Evolutionary conservation across 192 early-diverging fungal species (phyloP).

Genomic region (Helicostylum pulchrum): DNA sequence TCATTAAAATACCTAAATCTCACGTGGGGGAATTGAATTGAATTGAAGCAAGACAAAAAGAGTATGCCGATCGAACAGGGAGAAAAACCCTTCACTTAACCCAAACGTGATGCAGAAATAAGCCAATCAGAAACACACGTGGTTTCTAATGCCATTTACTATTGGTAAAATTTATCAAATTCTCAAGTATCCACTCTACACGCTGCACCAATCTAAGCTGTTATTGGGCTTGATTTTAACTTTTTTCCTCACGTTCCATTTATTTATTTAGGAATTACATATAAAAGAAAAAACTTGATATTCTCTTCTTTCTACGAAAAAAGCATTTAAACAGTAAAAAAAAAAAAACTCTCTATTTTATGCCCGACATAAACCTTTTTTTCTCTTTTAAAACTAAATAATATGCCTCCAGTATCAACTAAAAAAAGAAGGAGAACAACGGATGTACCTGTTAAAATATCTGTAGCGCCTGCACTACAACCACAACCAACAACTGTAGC

Average conservation of each 20-base stretch:
- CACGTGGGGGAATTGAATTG: too few relatives aligned
- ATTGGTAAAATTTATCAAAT: conserved; percentile 11
- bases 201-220: conserved; percentile 6
- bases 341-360: too few relatives aligned
- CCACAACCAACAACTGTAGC: background rate
- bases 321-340: too few relatives aligned
- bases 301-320: background rate
- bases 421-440: background rate
- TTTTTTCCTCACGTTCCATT: background rate
- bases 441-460: background rate
- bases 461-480: background rate
- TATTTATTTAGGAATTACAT: background rate
- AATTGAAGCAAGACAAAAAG: too few relatives aligned
- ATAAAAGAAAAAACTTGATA: background rate
- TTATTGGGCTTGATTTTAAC: conserved; percentile 6
- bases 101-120: conserved; percentile 14
- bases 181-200: conserved; percentile 1
- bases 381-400: background rate
- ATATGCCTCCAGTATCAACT: conserved; percentile 2
- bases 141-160: background rate
- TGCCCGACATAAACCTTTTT: background rate
- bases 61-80: too few relatives aligned
- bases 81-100: too few relatives aligned
- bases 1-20: too few relatives aligned
- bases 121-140: conserved; percentile 22